A percentile compares a stretch with the other conserved stretches of the same genome.
These are phyloP conservation scores for Cordyceps farinosa DNA, from an alignment of 2,329 filamentous ascomycete genomes.

Conservation along the genomic window DNA sequence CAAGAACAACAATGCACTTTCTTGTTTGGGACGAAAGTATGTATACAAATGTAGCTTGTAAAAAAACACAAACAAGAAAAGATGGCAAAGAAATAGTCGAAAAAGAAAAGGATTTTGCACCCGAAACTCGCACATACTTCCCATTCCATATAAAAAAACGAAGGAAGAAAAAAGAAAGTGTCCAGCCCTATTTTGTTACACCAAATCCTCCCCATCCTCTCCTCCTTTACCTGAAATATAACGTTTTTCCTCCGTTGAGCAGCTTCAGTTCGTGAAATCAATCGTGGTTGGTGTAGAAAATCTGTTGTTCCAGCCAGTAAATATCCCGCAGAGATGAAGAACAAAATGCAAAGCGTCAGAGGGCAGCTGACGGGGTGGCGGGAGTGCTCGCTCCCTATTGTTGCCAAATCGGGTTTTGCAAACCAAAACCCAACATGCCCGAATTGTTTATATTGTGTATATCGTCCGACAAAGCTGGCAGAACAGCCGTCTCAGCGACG, in stretches of 20 bases:
- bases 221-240: not conserved
- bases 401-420: slow-evolving; percentile 7
- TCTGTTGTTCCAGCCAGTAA: not conserved
- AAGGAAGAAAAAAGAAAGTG: not conserved
- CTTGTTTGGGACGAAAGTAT: not conserved
- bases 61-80: not conserved
- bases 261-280: slow-evolving; percentile 2
- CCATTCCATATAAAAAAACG: not conserved
- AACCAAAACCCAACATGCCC: slow-evolving; percentile 6
- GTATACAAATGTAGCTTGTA: not conserved
- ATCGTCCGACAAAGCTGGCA: not conserved
- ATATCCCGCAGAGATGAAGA: slow-evolving; percentile 3
- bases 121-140: not conserved
- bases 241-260: not conserved
- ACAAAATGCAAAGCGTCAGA: slow-evolving; percentile 5
- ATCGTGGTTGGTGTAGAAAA: not conserved
- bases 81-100: not conserved
- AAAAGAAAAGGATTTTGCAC: not conserved
- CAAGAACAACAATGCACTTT: not conserved
- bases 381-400: slow-evolving; percentile 7
- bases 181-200: slow-evolving; percentile 4
- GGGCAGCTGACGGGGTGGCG: slow-evolving; percentile 13
- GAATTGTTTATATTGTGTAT: not conserved
- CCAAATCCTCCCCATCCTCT: not conserved
- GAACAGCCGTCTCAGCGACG: not conserved